Evolutionary conservation across 257 asterid genomes (phyloP), one percentile per base, ranked within the genome.

Genomic region (Solanum lycopersicoides): DNA sequence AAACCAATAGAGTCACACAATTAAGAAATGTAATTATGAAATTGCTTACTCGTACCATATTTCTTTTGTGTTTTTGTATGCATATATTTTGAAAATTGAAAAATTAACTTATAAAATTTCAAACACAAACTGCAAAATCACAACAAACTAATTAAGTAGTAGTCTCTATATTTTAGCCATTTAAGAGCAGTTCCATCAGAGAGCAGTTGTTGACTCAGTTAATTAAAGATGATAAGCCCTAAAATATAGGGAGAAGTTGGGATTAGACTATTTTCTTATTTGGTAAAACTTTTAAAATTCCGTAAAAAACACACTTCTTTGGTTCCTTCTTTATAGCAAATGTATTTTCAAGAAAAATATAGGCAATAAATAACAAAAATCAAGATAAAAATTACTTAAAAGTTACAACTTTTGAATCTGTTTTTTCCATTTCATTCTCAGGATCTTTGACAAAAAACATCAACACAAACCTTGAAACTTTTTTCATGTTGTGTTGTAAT

Each of bases 1-100:
- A 91, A 6, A 92, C 7, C 18, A 86, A 7, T 0, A 96, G 74
- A 12, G 92, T 90, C 9, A 92, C 10, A 6, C 92, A 68, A 88
- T 95, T 93, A 1, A 94, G 87, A 1, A 86, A 75, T 2, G 88
- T 66, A 71, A 94, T 89, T 39, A 96, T 25, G 42, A 89, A 88
- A 50, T 93, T 95, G 94, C 97, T 95, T 45, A 89, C 30, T n/a
- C 96, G 94, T n/a, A 32, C 37, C 72, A 71, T 86, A 7, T 86
- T 45, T 9, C 28, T 59, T 59, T 21, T 20, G 68, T 59, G 25
- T 59, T 59, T 59, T 59, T 59, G 68, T 9, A 59, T 59, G 68
- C 25, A 59, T 59, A 9, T 28, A 21, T 59, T 59, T 59, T 20
- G 68, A 59, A 59, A 59, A 59, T 59, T 59, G 68, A 59, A 59